Evolutionary conservation across 1,284 basidiomycete species (phyloP).

Genomic region (Erythrobasidium hasegawianum): DNA sequence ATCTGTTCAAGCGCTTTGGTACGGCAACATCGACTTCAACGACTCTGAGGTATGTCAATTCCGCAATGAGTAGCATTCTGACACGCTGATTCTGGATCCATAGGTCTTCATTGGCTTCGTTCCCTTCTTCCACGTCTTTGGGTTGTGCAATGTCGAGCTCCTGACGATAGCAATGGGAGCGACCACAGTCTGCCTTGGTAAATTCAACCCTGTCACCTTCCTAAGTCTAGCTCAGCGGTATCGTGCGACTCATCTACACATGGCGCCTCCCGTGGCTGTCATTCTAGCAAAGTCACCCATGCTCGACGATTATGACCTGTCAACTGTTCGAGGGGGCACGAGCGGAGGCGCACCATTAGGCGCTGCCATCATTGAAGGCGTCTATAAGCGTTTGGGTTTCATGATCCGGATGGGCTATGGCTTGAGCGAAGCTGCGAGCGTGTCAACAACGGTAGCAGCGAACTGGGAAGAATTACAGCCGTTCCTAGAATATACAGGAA

Average conservation of each 20-base stretch:
- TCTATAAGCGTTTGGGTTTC: constrained; percentile 48
- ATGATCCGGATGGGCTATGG: constrained; percentile 49
- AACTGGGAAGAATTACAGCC: constrained; percentile 43
- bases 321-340: constrained; percentile 47
- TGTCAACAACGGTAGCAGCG: constrained; percentile 38
- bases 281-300: constrained; percentile 42
- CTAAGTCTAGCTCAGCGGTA: constrained; percentile 47
- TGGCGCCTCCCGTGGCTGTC: constrained; percentile 51
- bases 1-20: constrained; percentile 46
- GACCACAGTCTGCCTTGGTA: constrained; percentile 47
- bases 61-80: neutral
- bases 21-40: constrained; percentile 41
- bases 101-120: constrained; percentile 48
- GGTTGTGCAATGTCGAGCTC: constrained; percentile 46
- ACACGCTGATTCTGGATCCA: constrained; percentile 24
- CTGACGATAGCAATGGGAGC: constrained; percentile 47
- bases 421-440: constrained; percentile 42
- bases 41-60: constrained; percentile 19
- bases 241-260: constrained; percentile 49
- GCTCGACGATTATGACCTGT: constrained; percentile 46
- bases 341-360: constrained; percentile 51
- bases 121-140: constrained; percentile 48
- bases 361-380: constrained; percentile 47
- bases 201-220: constrained; percentile 49
- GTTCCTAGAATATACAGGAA: constrained; percentile 44